phyloP scores from a whole-genome alignment of 257 asterid genomes.

The Gentiana straminea region DNA sequence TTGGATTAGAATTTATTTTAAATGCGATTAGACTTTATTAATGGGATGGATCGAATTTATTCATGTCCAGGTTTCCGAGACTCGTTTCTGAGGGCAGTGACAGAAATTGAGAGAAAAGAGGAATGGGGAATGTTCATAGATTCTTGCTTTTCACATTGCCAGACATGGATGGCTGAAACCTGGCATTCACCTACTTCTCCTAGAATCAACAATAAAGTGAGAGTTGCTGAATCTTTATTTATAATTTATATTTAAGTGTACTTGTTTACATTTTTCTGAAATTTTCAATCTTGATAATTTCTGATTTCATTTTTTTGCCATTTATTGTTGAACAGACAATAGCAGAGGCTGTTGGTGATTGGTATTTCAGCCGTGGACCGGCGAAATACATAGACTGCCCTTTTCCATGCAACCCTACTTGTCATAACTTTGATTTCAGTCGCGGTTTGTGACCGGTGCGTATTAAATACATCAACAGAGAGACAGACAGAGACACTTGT shows the following conservation, averaged over 20 bases:
- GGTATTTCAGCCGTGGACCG: conserved; percentile 65
- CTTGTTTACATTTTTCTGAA: too few species aligned
- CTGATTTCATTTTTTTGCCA: not conserved
- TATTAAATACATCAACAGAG: not conserved
- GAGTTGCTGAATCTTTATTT: conserved; percentile 8
- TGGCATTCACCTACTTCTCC: conserved; percentile 94
- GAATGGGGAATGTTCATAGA: conserved; percentile 65
- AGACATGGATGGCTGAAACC: conserved; percentile 68
- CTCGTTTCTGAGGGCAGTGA: conserved; percentile 45
- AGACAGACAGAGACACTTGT: conserved; percentile 5
- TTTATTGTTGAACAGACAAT: conserved; percentile 47
- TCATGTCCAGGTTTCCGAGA: conserved; percentile 57
- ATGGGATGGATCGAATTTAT: too few species aligned
- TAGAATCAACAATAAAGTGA: conserved; percentile 63
- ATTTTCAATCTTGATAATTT: not conserved
- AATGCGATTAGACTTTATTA: too few species aligned
- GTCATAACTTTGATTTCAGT: conserved; percentile 53
- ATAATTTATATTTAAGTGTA: not conserved
- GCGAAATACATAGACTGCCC: conserved; percentile 61
- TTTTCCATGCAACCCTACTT: conserved; percentile 89
- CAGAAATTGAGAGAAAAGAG: conserved; percentile 34
- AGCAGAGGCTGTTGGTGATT: conserved; percentile 85
- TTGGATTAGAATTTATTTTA: too few species aligned
- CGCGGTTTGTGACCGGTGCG: conserved; percentile 11
- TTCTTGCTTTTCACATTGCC: conserved; percentile 86